These are phyloP conservation scores for Ophiostoma sp. DNA, from an alignment of 2,329 filamentous ascomycete species.

Conservation along the genomic window DNA sequence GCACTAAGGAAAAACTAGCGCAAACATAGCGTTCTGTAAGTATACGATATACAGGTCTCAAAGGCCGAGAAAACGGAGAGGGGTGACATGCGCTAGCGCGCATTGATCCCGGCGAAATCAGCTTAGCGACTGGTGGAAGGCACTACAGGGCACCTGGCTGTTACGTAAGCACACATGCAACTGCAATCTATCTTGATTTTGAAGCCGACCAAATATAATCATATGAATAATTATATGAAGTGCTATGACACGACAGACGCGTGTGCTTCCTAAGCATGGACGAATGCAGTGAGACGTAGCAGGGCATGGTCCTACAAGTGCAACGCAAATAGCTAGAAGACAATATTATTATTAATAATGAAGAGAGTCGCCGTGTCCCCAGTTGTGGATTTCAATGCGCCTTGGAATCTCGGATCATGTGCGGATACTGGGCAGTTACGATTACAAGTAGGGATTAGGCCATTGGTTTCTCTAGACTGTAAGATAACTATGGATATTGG, in stretches of 20 bases:
- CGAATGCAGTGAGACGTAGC: constrained; percentile 3
- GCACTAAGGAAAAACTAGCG: constrained; percentile 10
- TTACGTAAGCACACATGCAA: background rate
- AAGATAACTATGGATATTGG: too few relatives aligned
- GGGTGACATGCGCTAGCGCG: background rate
- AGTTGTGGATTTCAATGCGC: background rate
- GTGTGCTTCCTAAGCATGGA: background rate
- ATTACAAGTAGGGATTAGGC: too few relatives aligned
- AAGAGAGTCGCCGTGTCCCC: background rate
- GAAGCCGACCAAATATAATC: background rate
- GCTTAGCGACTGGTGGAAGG: background rate
- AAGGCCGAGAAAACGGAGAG: background rate
- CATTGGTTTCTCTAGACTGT: too few relatives aligned
- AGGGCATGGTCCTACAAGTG: background rate
- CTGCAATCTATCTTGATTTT: background rate
- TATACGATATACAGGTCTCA: background rate
- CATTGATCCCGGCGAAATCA: background rate
- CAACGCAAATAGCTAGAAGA: too few relatives aligned
- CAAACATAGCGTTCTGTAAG: background rate
- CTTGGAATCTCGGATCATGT: background rate
- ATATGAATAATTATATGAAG: constrained; percentile 1
- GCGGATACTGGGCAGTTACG: background rate
- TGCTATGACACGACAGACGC: background rate
- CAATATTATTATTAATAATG: too few relatives aligned
- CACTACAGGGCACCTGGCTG: background rate